These are phyloP conservation scores for bread wheat (Triticum aestivum) DNA, from an alignment of 176 grass and related monocot species.

Conservation along the genomic window IWGSC_CS_RefSeq_v2.1 NC_057804.1:191484151-191484650, in stretches of 20 bases:
- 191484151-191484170: slow-evolving; percentile 8
- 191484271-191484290: slow-evolving; percentile 33
- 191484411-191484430: neutral
- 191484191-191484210: neutral
- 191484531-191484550: neutral
- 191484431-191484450: neutral
- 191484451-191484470: neutral
- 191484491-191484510: neutral
- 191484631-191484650: neutral
- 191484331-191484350: slow-evolving; percentile 29
- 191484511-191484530: neutral
- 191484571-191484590: neutral
- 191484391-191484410: neutral
- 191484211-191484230: neutral
- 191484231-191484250: neutral
- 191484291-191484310: slow-evolving; percentile 31
- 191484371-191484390: neutral
- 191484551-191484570: neutral
- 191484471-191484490: neutral
- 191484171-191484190: neutral
- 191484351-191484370: neutral
- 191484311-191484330: slow-evolving; percentile 16
- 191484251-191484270: neutral
- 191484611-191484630: neutral
- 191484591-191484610: neutral